phyloP scores from a whole-genome alignment of 257 asterid genomes.

The Pogostemon cablin region DNA sequence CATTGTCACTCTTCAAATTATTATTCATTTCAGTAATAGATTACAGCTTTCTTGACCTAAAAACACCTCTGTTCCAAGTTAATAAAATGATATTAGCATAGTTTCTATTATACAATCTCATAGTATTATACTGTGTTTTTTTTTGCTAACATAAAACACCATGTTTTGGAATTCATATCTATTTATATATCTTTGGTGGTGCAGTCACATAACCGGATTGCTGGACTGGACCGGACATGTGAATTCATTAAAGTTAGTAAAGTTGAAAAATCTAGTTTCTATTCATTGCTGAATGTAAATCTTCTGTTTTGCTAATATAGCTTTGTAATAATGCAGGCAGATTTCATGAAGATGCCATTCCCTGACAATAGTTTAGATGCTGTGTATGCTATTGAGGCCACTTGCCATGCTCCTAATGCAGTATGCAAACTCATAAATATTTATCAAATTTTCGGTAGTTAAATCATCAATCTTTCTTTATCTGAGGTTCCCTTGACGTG shows the following conservation, averaged over 20 bases:
- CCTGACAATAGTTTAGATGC: constrained; percentile 90
- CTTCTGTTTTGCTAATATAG: constrained; percentile 29
- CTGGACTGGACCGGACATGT: constrained; percentile 76
- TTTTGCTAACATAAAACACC: background rate
- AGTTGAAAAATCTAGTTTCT: constrained; percentile 7
- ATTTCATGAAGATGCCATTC: constrained; percentile 98
- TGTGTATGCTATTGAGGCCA: constrained; percentile 96
- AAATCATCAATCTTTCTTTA: constrained; percentile 5
- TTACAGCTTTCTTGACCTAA: background rate
- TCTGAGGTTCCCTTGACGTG: constrained; percentile 4
- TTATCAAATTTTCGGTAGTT: background rate
- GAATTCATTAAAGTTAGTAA: constrained; percentile 81
- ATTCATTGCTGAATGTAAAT: constrained; percentile 6
- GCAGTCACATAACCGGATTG: constrained; percentile 71
- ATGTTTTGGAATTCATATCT: background rate
- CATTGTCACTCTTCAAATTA: no score
- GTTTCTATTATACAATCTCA: background rate
- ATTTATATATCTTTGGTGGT: constrained; percentile 22
- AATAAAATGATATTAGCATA: background rate
- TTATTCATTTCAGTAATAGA: background rate
- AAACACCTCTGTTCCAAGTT: background rate
- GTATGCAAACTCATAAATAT: constrained; percentile 45
- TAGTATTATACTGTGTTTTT: background rate
- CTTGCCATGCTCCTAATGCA: constrained; percentile 97
- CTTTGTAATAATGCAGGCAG: constrained; percentile 62